phyloP scores from a whole-genome alignment of 805 yeast genomes.

The Ogataea methanolica region DNA sequence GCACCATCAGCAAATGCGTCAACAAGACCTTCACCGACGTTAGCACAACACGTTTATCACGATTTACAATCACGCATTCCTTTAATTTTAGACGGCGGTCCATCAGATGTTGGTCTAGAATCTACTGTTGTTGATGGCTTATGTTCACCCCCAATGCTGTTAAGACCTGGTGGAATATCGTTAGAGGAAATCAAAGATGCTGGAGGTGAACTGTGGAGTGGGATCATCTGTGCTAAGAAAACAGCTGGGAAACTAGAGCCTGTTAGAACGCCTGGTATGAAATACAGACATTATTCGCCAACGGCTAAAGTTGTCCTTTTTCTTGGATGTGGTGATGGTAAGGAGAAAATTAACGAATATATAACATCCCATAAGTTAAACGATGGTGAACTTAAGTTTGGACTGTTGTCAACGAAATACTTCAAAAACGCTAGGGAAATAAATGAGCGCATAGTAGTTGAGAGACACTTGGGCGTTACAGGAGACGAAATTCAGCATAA shows the following conservation, averaged over 20 bases:
- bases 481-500: conserved; percentile 68
- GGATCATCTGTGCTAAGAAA: conserved; percentile 58
- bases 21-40: conserved; percentile 90
- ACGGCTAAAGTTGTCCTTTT: conserved; percentile 74
- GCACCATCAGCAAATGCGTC: conserved; percentile 98
- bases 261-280: conserved; percentile 96
- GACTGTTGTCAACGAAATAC: conserved; percentile 42
- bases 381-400: conserved; percentile 34
- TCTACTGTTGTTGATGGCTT: conserved; percentile 93
- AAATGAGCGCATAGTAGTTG: conserved; percentile 20
- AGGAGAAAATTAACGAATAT: conserved; percentile 9
- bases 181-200: conserved; percentile 61
- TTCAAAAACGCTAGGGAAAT: conserved; percentile 24
- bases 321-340: conserved; percentile 43
- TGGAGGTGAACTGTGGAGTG: conserved; percentile 69
- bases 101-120: conserved; percentile 85
- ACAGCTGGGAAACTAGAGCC: conserved; percentile 62
- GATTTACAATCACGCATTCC: conserved; percentile 83
- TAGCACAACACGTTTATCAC: conserved; percentile 77
- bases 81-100: conserved; percentile 84
- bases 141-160: conserved; percentile 74
- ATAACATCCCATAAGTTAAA: conserved; percentile 3
- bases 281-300: conserved; percentile 93
- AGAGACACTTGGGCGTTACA: conserved; percentile 37
- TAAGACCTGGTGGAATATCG: conserved; percentile 93